phyloP scores from a whole-genome alignment of 1,139 yeast genomes.

The Geotrichum candidum region DNA sequence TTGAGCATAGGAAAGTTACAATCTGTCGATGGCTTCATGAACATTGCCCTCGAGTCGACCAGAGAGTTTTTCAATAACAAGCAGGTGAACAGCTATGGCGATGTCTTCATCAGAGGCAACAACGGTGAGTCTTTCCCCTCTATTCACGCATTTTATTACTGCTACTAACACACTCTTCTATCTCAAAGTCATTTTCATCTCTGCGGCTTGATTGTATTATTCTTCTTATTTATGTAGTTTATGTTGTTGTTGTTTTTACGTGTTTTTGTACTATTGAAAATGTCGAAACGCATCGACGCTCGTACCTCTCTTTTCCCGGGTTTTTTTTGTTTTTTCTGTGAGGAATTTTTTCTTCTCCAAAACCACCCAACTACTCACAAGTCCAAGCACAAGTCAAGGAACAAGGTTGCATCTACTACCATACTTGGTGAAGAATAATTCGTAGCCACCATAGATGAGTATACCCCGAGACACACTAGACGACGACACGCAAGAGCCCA shows the following conservation, averaged over 20 bases:
- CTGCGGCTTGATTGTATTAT: conserved; percentile 22
- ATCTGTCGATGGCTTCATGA: conserved; percentile 96
- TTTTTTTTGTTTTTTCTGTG: not conserved
- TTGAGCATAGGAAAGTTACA: conserved; percentile 53
- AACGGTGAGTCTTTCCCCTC: conserved; percentile 48
- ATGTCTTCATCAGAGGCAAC: conserved; percentile 91
- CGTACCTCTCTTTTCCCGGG: not conserved
- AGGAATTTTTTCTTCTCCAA: not conserved
- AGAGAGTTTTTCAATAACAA: conserved; percentile 58
- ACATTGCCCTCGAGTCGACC: conserved; percentile 76
- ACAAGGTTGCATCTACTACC: not conserved
- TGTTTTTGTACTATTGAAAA: not conserved
- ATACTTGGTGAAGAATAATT: not conserved
- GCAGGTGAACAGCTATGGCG: conserved; percentile 62
- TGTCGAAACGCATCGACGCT: not conserved
- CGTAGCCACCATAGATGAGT: not conserved
- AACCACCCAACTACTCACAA: not conserved
- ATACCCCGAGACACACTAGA: not conserved
- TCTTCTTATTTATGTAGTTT: not conserved
- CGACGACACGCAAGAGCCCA: not conserved
- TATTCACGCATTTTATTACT: not conserved
- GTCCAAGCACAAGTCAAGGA: not conserved
- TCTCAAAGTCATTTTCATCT: conserved; percentile 26
- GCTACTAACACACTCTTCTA: not conserved
- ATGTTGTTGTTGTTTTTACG: not conserved